Base-by-base conservation (phyloP, 202 grass and related monocot genomes). In the Dendrocalamus latiflorus region DNA sequence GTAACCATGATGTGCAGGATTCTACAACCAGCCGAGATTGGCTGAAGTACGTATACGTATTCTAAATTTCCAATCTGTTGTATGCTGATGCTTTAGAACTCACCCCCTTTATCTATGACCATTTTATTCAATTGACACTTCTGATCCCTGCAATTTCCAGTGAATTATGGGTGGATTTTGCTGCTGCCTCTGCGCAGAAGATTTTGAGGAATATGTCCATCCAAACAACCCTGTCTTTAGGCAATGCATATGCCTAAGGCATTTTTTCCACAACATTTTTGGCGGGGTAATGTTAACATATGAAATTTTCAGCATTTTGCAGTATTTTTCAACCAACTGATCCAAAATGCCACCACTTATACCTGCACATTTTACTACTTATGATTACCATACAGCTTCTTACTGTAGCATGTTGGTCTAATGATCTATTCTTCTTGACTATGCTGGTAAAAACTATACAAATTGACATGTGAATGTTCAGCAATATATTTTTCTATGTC, bases 201-300 rank as follows among this genome's bases (percentile, higher is more conserved):
- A 93, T 80, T 91, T 93, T 79, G 92, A 94, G 72, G 94, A 93
- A 69, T 93, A 91, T 73, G 89, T 88, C n/a, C 87, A 95, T 84
- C 84, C 95, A 58, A 91, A 85, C 83, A 94, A 98, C 75, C 85
- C 90, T 84, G 55, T 98, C 84, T 94, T 85, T 85, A 88, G 90
- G 70, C 92, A 94, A 25, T 90, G 92, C 79, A 74, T 90, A 60
- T 91, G 86, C 59, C 83, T 98, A 26, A 91, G 95, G 90, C 88
- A 93, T 74, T 87, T 94, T 61, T 88, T 98, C 69, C 84, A 95
- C 53, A 94, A 91, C 64, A 79, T 93, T 67, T 98, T 98, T 84
- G 90, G 86, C 20, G 88, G 90, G 90, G 95, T 98, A 98, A 91
- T 81, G 50, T 86, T 78, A 73, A 14, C 63, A 37, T 61, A 16